Percentiles rank a stretch among this genome's conserved stretches.
Conservation (phyloP, 257 asterid genomes). For the Gynochthodes officinalis region DNA sequence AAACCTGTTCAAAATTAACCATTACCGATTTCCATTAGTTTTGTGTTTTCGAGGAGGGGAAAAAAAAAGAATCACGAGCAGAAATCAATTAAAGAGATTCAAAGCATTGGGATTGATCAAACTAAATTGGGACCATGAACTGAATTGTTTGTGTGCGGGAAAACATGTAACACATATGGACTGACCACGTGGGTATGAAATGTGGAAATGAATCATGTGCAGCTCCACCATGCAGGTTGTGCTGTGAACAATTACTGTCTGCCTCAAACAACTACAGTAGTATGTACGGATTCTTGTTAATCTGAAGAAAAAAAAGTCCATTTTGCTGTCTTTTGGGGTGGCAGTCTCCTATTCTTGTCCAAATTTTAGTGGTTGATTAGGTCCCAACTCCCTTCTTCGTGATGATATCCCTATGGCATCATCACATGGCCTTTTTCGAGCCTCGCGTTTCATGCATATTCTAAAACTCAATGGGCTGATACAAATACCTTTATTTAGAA, state of each 20-base stretch:
- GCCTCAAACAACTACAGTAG: slow-evolving; percentile 25
- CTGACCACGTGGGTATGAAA: slow-evolving; percentile 26
- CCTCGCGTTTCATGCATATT: slow-evolving; percentile 30
- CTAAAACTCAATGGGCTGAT: slow-evolving; percentile 4
- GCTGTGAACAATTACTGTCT: neutral
- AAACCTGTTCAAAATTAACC: slow-evolving; percentile 18
- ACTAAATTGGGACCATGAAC: neutral
- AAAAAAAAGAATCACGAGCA: neutral
- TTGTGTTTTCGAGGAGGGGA: too few species aligned
- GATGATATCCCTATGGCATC: slow-evolving; percentile 7
- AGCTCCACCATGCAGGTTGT: slow-evolving; percentile 26
- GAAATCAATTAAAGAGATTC: too few species aligned
- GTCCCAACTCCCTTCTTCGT: neutral
- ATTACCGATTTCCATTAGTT: too few species aligned
- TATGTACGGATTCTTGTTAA: slow-evolving; percentile 29
- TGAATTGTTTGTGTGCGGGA: neutral
- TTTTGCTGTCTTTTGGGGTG: slow-evolving; percentile 30
- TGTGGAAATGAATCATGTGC: slow-evolving; percentile 32
- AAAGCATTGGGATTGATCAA: neutral
- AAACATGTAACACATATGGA: neutral
- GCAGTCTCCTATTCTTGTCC: slow-evolving; percentile 22
- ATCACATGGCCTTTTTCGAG: slow-evolving; percentile 15
- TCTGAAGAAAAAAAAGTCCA: slow-evolving; percentile 13
- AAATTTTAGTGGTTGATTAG: slow-evolving; percentile 9
- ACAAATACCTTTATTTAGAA: neutral